Conservation (phyloP, 345 rosid species). For the Syzygium oleosum region DNA sequence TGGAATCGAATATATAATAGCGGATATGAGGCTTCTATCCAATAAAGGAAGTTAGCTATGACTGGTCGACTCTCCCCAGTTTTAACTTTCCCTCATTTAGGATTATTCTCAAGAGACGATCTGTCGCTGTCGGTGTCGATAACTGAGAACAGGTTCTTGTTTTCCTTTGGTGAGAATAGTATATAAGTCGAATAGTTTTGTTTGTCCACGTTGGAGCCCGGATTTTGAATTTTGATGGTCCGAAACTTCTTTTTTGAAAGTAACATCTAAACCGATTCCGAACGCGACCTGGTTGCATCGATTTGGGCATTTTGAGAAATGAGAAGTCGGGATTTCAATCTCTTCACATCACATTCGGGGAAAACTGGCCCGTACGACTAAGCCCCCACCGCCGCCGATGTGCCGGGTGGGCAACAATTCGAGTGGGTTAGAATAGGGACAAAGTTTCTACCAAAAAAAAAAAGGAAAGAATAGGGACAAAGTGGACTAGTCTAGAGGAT, state of each 20-base stretch:
- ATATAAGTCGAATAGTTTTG: not conserved
- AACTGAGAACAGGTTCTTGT: rapidly evolving
- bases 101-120: not conserved
- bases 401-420: not conserved
- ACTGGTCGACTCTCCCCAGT: rapidly evolving
- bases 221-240: not conserved
- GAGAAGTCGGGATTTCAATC: not conserved
- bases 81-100: not conserved
- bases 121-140: not conserved
- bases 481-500: not conserved
- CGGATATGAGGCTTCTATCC: not conserved
- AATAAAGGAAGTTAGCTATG: not conserved
- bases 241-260: not conserved
- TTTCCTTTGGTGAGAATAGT: not conserved
- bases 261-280: not conserved
- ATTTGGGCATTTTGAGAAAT: not conserved
- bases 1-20: not conserved
- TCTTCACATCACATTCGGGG: not conserved
- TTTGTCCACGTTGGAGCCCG: not conserved
- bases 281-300: not conserved
- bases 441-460: not conserved
- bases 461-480: not conserved
- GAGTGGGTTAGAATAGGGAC: not conserved
- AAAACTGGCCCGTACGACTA: not conserved
- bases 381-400: not conserved